Percentiles rank a stretch among this genome's conserved stretches.
Evolutionary conservation across 768 basidiomycete genomes (phyloP).

Genomic region (Boletus tylopilopsis): DNA sequence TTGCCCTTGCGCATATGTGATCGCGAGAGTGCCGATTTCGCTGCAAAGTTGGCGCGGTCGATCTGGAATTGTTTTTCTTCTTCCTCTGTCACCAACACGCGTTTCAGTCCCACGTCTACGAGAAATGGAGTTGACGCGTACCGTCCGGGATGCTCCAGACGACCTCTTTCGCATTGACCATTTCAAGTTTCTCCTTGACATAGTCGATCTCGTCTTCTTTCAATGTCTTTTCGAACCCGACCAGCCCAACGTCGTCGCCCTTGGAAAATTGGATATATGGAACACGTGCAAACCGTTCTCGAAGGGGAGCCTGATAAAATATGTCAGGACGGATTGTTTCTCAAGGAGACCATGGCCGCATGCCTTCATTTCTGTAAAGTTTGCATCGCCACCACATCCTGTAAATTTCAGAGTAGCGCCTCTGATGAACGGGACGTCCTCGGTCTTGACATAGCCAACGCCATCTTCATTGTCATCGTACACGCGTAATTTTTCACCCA

Average conservation of each 20-base stretch:
- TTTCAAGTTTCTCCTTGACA: conserved; percentile 62
- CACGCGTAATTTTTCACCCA: conserved; percentile 67
- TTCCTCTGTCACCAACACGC: conserved; percentile 45
- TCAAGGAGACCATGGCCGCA: not conserved
- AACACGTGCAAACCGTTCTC: conserved; percentile 42
- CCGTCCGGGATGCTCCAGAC: conserved; percentile 63
- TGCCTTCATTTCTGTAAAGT: conserved; percentile 60
- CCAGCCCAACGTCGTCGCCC: conserved; percentile 44
- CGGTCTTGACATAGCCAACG: conserved; percentile 38
- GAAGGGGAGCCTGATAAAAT: conserved; percentile 38
- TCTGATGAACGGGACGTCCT: conserved; percentile 41
- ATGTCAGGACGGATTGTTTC: not conserved
- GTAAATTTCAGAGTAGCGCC: conserved; percentile 47
- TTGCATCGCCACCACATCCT: conserved; percentile 53
- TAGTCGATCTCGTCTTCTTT: conserved; percentile 69
- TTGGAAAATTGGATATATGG: conserved; percentile 48
- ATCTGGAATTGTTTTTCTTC: conserved; percentile 71
- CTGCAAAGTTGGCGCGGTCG: conserved; percentile 68
- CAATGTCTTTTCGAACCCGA: conserved; percentile 60
- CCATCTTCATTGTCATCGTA: conserved; percentile 50
- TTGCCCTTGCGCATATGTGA: conserved; percentile 37
- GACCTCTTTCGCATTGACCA: conserved; percentile 60
- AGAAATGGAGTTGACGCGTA: conserved; percentile 24
- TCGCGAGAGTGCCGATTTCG: conserved; percentile 44
- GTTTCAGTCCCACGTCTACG: not conserved